Percentiles rank a stretch among this genome's conserved stretches.
phyloP scores from a whole-genome alignment of 331 rosid species.

The Spiraea crenata region DNA sequence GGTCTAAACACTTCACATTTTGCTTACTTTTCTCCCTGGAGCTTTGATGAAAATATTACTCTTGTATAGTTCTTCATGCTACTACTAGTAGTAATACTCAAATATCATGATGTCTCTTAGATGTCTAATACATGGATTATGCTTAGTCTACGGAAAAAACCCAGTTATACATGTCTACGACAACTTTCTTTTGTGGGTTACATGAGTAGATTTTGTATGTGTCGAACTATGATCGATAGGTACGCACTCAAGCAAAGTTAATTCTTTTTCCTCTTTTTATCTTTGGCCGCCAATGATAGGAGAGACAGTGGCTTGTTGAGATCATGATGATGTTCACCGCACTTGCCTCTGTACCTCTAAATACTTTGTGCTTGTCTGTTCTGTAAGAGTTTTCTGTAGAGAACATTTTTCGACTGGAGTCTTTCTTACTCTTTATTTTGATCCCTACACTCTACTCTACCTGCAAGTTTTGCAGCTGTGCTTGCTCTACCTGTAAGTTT shows the following conservation, averaged over 20 bases:
- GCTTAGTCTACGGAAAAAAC: no score
- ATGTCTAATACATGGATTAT: not conserved
- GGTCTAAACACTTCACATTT: no score
- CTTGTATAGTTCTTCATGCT: no score
- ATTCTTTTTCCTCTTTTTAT: not conserved
- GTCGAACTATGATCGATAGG: no score
- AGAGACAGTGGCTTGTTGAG: not conserved
- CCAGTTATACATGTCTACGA: no score
- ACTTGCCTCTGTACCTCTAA: conserved; percentile 8
- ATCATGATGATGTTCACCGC: conserved; percentile 15
- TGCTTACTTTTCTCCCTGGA: no score
- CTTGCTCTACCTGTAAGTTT: not conserved
- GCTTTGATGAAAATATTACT: no score
- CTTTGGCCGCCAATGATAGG: not conserved
- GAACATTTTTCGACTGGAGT: conserved; percentile 9
- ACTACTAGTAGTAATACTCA: not conserved
- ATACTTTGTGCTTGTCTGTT: conserved; percentile 1
- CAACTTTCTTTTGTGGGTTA: no score
- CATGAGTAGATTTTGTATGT: no score
- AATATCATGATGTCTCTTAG: not conserved
- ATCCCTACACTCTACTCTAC: not conserved
- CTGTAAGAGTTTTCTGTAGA: not conserved
- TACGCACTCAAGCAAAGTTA: no score
- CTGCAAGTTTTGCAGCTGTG: not conserved
- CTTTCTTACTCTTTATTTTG: not conserved